Evolutionary conservation across 805 yeast species (phyloP).

Genomic region (Grigorovia humatica): DNA sequence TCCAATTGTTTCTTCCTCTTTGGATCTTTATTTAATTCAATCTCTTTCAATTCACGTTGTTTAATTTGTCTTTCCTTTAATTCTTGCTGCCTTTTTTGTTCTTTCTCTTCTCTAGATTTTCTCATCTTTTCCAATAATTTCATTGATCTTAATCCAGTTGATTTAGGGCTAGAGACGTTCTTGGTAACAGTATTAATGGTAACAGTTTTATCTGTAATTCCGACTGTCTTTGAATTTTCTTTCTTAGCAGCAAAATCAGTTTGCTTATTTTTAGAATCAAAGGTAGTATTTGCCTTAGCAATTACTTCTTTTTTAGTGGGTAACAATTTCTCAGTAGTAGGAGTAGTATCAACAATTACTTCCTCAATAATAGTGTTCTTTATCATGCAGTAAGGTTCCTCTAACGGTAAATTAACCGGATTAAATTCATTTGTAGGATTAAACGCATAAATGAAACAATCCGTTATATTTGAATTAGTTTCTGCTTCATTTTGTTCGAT

Average conservation of each 20-base stretch:
- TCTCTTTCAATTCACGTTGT: constrained; percentile 6
- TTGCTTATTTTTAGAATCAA: constrained; percentile 1
- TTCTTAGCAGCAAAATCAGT: background rate
- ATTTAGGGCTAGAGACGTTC: constrained; percentile 4
- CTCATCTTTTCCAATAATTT: constrained; percentile 26
- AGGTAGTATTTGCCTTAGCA: constrained; percentile 6
- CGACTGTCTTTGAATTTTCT: background rate
- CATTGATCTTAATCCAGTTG: constrained; percentile 22
- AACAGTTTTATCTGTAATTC: background rate
- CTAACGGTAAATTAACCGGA: constrained; percentile 10
- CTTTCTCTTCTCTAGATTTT: constrained; percentile 24
- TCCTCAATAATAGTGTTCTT: background rate
- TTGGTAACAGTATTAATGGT: constrained; percentile 4
- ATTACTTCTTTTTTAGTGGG: background rate
- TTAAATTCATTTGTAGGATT: constrained; percentile 23
- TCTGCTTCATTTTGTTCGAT: background rate
- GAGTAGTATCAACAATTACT: background rate
- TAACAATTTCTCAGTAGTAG: background rate
- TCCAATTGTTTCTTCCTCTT: constrained; percentile 24
- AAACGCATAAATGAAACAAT: constrained; percentile 28
- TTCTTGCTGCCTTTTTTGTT: constrained; percentile 20
- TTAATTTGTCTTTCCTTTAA: constrained; percentile 18
- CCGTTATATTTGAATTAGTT: constrained; percentile 12
- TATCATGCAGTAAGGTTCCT: background rate
- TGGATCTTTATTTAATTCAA: constrained; percentile 11